Conservation (phyloP, 345 rosid species). For the Reutealis trisperma region DNA sequence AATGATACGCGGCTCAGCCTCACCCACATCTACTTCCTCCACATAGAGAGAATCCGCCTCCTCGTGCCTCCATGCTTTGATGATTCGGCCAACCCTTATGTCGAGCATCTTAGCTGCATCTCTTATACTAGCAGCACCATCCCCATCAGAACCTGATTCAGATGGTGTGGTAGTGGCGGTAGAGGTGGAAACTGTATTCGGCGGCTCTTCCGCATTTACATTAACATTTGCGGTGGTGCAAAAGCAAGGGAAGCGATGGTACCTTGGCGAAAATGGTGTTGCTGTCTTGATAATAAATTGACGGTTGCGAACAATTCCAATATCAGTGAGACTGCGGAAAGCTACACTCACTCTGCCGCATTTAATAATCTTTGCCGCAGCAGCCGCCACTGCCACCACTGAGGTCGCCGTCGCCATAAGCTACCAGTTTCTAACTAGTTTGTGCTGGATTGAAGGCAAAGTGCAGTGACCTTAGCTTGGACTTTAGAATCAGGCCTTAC, state of each 20-base stretch:
- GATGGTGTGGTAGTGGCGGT: not conserved
- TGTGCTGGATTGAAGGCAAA: too few relatives aligned
- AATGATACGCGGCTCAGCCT: constrained; percentile 72
- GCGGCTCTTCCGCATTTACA: constrained; percentile 10
- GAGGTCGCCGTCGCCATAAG: not conserved
- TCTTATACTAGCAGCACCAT: constrained; percentile 27
- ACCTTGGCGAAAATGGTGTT: not conserved
- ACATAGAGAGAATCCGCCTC: constrained; percentile 93
- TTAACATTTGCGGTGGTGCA: constrained; percentile 10
- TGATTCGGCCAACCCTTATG: constrained; percentile 73
- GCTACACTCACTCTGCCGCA: not conserved
- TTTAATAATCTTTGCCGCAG: constrained; percentile 21
- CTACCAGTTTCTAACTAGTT: not conserved
- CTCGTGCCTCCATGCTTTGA: constrained; percentile 92
- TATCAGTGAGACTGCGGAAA: not conserved
- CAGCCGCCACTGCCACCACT: constrained; percentile 17
- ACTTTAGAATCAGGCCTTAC: too few relatives aligned
- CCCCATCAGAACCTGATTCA: constrained; percentile 8
- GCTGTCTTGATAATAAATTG: not conserved
- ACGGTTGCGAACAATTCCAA: not conserved
- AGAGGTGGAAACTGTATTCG: not conserved
- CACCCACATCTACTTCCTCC: constrained; percentile 90
- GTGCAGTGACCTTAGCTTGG: too few relatives aligned
- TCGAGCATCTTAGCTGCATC: constrained; percentile 73
- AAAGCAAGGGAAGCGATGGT: not conserved